These are phyloP conservation scores for Salix purpurea DNA, from an alignment of 345 rosid genomes.

Conservation along the genomic window DNA sequence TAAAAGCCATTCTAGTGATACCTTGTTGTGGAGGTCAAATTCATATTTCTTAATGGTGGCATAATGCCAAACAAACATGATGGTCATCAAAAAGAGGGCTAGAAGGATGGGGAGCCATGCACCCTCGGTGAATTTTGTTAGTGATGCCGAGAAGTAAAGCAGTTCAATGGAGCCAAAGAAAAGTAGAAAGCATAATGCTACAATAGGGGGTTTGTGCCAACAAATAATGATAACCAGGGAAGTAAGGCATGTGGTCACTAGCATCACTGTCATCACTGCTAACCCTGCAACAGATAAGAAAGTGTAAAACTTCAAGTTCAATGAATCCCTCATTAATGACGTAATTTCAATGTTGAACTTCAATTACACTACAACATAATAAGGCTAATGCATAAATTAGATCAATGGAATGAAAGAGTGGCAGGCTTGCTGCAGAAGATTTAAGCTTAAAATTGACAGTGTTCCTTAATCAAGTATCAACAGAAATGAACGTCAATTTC, in stretches of 20 bases:
- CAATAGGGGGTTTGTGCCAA: conserved; percentile 81
- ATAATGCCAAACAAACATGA: conserved; percentile 98
- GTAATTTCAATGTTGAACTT: background rate
- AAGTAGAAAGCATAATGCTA: conserved; percentile 71
- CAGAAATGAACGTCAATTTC: background rate
- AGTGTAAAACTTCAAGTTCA: background rate
- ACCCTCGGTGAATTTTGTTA: conserved; percentile 90
- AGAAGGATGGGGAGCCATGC: conserved; percentile 99
- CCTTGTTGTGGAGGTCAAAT: conserved; percentile 91
- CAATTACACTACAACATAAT: background rate
- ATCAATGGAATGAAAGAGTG: background rate
- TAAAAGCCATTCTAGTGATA: conserved; percentile 94
- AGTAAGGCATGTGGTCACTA: conserved; percentile 94
- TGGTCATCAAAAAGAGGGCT: conserved; percentile 73
- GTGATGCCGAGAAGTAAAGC: conserved; percentile 97
- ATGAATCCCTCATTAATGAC: background rate
- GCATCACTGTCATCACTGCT: conserved; percentile 98
- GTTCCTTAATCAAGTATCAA: background rate
- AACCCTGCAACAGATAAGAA: conserved; percentile 53
- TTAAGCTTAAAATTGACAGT: background rate
- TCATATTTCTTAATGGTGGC: conserved; percentile 89
- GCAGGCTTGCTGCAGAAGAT: background rate
- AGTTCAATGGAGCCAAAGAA: conserved; percentile 83
- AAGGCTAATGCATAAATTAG: background rate
- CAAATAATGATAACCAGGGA: conserved; percentile 83